Conservation (phyloP, 1,284 basidiomycete species). For the Cutaneotrichosporon arboriforme region DNA sequence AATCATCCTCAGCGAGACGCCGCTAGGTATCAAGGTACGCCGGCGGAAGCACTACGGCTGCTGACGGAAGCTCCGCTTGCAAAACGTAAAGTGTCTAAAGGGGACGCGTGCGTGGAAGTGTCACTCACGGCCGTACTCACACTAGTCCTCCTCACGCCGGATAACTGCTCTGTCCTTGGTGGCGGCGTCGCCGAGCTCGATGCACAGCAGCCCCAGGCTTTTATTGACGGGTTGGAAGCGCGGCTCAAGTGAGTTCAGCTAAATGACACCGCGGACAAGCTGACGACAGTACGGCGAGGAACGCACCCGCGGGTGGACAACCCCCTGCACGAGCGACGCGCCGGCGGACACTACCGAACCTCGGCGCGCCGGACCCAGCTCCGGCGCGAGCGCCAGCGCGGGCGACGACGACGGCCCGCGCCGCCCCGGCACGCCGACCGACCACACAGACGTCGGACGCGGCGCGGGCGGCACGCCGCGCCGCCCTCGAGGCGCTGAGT, state of each 20-base stretch:
- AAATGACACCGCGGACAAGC: no score
- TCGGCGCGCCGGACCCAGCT: no score
- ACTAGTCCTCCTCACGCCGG: conserved; percentile 37
- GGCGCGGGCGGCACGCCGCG: conserved; percentile 11
- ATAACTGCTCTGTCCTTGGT: conserved; percentile 35
- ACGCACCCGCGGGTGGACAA: neutral
- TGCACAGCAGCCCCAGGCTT: conserved; percentile 28
- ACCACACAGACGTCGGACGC: conserved; percentile 3
- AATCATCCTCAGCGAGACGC: conserved; percentile 39
- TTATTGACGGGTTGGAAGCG: conserved; percentile 24
- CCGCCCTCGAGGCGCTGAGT: conserved; percentile 13
- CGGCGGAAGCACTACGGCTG: neutral
- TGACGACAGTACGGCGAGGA: conserved; percentile 19
- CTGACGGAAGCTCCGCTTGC: conserved; percentile 32
- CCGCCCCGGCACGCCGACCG: no score
- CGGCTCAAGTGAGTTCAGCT: conserved; percentile 22
- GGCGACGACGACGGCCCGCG: no score
- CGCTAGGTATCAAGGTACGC: conserved; percentile 42
- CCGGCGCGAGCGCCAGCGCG: no score
- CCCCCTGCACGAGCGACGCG: neutral
- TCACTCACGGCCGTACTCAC: neutral
- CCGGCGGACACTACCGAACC: neutral
- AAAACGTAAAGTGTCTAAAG: conserved; percentile 31
- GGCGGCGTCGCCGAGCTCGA: conserved; percentile 38
- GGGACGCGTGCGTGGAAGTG: conserved; percentile 23